Percentiles rank a stretch among this genome's conserved stretches.
Conservation (phyloP, 2,329 filamentous ascomycete genomes). For the Colletotrichum aenigma region DNA sequence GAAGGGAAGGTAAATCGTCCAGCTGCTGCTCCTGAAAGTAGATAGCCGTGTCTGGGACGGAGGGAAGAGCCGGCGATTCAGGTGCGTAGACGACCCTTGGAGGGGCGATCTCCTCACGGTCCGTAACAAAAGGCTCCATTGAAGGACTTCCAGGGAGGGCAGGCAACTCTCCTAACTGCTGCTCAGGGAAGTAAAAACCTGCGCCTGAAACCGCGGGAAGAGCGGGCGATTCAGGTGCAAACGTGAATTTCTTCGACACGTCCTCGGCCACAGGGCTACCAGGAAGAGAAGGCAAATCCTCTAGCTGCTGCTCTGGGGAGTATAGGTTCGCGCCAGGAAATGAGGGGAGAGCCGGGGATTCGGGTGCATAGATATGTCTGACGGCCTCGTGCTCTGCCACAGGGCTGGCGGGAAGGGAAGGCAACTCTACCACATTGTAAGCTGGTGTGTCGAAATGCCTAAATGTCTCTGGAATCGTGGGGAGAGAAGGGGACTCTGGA, state of each 20-base stretch:
- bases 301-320: background rate
- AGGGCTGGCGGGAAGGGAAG: background rate
- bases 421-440: background rate
- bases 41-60: background rate
- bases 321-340: background rate
- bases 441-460: background rate
- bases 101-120: background rate
- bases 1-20: background rate
- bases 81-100: background rate
- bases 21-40: background rate
- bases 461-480: background rate
- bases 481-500: background rate
- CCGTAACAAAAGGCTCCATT: background rate
- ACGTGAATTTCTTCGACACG: background rate
- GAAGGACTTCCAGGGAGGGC: constrained; percentile 16
- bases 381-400: background rate
- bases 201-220: background rate
- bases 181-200: background rate
- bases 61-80: background rate
- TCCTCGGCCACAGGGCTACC: background rate
- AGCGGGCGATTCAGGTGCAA: background rate
- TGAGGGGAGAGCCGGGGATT: background rate
- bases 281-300: constrained; percentile 14
- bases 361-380: background rate
- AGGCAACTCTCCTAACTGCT: constrained; percentile 4